Conservation (phyloP, 169 alveolate species). For the Eimeria necatrix region DNA sequence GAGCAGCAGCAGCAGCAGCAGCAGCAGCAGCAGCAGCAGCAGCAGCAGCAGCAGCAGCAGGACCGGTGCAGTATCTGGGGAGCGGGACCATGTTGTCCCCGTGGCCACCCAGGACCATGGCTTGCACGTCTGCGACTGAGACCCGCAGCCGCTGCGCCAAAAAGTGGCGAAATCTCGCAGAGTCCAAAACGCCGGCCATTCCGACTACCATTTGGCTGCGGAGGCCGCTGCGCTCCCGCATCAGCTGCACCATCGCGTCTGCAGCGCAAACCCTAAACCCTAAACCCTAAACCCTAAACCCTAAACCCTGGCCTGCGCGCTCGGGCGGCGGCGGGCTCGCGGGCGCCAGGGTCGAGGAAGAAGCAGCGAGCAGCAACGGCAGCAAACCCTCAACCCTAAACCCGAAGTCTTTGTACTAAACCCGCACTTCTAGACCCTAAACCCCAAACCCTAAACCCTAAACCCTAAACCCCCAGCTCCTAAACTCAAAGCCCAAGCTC, state of each 20-base stretch:
- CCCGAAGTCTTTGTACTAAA: no score
- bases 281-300: no score
- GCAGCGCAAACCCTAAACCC: background rate
- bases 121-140: conserved; percentile 86
- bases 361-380: no score
- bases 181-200: conserved; percentile 89
- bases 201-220: conserved; percentile 81
- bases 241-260: conserved; percentile 83
- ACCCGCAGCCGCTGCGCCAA: conserved; percentile 86
- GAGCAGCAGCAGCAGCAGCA: background rate
- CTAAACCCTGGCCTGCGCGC: no score
- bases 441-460: no score
- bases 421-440: background rate
- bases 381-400: no score
- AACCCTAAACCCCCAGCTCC: no score
- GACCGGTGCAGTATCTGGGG: conserved; percentile 82
- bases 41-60: no score
- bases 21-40: no score
- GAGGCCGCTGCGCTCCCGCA: conserved; percentile 78
- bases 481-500: no score
- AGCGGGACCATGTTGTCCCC: conserved; percentile 91
- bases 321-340: no score
- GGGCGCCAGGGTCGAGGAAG: no score
- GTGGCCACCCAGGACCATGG: conserved; percentile 91
- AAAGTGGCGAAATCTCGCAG: conserved; percentile 86